Evolutionary conservation across 2,329 filamentous ascomycete species (phyloP), one percentile per base, ranked within the genome.

Genomic region (Hypoxylon rubiginosum): DNA sequence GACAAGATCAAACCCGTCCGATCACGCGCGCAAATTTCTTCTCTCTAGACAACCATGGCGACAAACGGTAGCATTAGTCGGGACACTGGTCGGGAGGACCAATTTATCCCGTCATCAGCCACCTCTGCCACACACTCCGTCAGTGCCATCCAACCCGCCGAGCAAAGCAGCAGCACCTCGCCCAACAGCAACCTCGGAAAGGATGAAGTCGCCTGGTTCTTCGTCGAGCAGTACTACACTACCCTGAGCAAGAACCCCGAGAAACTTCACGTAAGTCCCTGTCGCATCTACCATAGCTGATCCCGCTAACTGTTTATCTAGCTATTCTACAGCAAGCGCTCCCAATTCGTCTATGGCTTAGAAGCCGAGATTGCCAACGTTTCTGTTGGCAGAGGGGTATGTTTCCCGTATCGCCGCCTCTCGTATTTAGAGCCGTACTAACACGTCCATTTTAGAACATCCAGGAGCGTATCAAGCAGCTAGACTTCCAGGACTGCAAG

Each of bases 181-280:
- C 82, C 79, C 62, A 82, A 79, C 74, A 82, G 77, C 77, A 84
- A 86, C 73, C 82, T 89, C 43, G 84, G 86, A 74, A 97, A 97
- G 85, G 94, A 97, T 79, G 93, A 98, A 84, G 94, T 99, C 73
- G 96, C 94, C 81, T 99, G 96, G 96, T 98, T 95, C 84, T 99
- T 99, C 74, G 96, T 99, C 64, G 94, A 98, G 87, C 94, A 97
- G 82, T 99, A 97, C 86, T 99, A 99, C 84, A 98, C 93, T 74
- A 99, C 94, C 68, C 84, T 99, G 77, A 97, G 94, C 89, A 94
- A 95, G 82, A 92, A 85, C 72, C 94, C 96, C 21, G 94, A 97
- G 78, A 97, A 96, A 82, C 92, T 99, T 75, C 95, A 94, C 78
- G 88, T 91, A 82, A 75, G 88, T 82, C 43, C 32, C 32, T 45